Conservation (phyloP, 2,329 filamentous ascomycete genomes). For the Nectriaceae sp. region DNA sequence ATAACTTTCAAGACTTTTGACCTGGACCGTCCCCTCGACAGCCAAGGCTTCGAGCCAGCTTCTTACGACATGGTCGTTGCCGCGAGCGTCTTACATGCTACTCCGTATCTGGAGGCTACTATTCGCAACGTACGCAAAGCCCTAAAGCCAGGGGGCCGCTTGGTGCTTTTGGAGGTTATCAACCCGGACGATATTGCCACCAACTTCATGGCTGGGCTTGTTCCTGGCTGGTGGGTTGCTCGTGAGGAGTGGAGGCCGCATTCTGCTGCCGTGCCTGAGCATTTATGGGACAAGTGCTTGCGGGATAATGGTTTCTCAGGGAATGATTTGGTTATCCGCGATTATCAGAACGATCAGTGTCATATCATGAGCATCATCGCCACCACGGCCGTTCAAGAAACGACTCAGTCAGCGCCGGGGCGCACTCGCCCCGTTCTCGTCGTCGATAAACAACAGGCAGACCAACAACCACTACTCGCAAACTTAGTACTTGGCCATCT, state of each 20-base stretch:
- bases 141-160: constrained; percentile 30
- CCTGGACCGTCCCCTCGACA: constrained; percentile 3
- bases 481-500: background rate
- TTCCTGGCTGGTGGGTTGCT: constrained; percentile 39
- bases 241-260: constrained; percentile 19
- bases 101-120: constrained; percentile 25
- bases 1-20: constrained; percentile 31
- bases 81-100: constrained; percentile 32
- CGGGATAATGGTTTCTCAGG: constrained; percentile 10
- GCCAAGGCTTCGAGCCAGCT: constrained; percentile 15
- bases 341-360: constrained; percentile 1
- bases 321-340: constrained; percentile 6
- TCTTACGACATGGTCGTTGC: constrained; percentile 31
- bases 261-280: constrained; percentile 1
- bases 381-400: background rate
- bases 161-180: constrained; percentile 29
- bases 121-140: constrained; percentile 16
- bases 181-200: constrained; percentile 11
- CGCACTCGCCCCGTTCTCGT: background rate
- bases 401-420: background rate
- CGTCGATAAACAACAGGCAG: background rate
- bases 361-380: constrained; percentile 6
- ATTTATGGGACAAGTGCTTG: constrained; percentile 7
- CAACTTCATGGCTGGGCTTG: constrained; percentile 27
- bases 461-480: background rate